Evolutionary conservation across 768 basidiomycete genomes (phyloP).

Genomic region (Coprinopsis sp.): DNA sequence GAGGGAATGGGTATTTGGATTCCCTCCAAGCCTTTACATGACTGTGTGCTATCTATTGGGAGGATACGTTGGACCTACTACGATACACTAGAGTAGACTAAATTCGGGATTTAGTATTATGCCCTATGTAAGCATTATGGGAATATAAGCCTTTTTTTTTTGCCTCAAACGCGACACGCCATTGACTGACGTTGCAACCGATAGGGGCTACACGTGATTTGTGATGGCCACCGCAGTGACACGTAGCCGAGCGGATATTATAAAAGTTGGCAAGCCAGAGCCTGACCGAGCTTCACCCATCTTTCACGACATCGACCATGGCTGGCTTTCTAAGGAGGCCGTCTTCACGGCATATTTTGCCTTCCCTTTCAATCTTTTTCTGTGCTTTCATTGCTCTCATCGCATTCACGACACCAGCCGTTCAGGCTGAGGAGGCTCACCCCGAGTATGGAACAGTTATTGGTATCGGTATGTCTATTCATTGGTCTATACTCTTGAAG

Average conservation of each 20-base stretch:
- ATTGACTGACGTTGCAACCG: too few relatives aligned
- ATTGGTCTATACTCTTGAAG: not conserved
- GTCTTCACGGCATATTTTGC: conserved; percentile 50
- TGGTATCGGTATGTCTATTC: conserved; percentile 69
- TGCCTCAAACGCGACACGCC: too few relatives aligned
- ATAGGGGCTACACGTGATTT: too few relatives aligned
- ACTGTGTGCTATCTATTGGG: not conserved
- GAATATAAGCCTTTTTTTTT: too few relatives aligned
- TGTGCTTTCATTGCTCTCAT: conserved; percentile 68
- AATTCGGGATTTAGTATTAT: too few relatives aligned
- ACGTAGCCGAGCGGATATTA: conserved; percentile 19
- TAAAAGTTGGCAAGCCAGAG: conserved; percentile 20
- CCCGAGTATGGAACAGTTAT: conserved; percentile 89
- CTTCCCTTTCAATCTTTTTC: conserved; percentile 56
- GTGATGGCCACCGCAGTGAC: too few relatives aligned
- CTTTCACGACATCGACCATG: conserved; percentile 33
- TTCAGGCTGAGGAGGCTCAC: conserved; percentile 60
- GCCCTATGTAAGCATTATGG: not conserved
- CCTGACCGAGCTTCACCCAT: conserved; percentile 23
- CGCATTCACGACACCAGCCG: conserved; percentile 61
- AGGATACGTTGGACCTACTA: not conserved
- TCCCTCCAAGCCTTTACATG: conserved; percentile 1
- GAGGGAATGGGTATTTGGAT: conserved; percentile 5
- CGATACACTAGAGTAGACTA: not conserved
- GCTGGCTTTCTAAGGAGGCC: conserved; percentile 52